Conservation (phyloP, 1,284 basidiomycete genomes). For the Phellinidium pouzarii region DNA sequence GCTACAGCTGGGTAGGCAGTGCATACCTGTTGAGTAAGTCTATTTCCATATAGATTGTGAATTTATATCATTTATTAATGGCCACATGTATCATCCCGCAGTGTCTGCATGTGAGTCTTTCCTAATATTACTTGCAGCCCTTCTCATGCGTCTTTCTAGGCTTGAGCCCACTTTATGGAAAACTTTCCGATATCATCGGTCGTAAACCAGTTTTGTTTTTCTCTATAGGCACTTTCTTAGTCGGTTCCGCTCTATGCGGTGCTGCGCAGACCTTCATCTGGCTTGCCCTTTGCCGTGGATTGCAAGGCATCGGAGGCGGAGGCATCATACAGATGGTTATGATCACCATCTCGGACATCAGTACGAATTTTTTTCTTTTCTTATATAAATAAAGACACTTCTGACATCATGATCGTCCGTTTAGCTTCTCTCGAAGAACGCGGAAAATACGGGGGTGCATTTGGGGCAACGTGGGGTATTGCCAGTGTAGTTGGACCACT, state of each 20-base stretch:
- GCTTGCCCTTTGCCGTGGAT: slow-evolving; percentile 37
- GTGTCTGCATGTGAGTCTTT: slow-evolving; percentile 17
- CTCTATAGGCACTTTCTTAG: slow-evolving; percentile 29
- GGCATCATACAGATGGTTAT: slow-evolving; percentile 30
- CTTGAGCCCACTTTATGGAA: slow-evolving; percentile 29
- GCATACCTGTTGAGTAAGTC: slow-evolving; percentile 31
- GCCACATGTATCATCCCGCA: background rate
- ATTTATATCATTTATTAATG: slow-evolving; percentile 21
- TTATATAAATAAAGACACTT: slow-evolving; percentile 21
- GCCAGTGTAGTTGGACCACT: slow-evolving; percentile 39
- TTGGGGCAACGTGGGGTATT: slow-evolving; percentile 36
- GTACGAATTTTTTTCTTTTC: slow-evolving; percentile 19
- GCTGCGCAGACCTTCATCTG: slow-evolving; percentile 37
- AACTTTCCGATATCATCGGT: slow-evolving; percentile 25
- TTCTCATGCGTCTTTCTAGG: slow-evolving; percentile 14
- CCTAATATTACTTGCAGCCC: background rate
- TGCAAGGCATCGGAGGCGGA: slow-evolving; percentile 48
- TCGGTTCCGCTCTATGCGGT: slow-evolving; percentile 38
- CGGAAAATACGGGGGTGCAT: slow-evolving; percentile 34
- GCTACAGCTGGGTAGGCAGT: slow-evolving; percentile 23
- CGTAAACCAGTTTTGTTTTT: slow-evolving; percentile 28
- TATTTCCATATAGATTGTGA: slow-evolving; percentile 21
- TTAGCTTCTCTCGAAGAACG: slow-evolving; percentile 19
- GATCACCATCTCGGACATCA: slow-evolving; percentile 31
- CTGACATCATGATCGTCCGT: background rate